These are phyloP conservation scores for Calonectria crousiana DNA, from an alignment of 2,329 filamentous ascomycete genomes.

Conservation along the genomic window DNA sequence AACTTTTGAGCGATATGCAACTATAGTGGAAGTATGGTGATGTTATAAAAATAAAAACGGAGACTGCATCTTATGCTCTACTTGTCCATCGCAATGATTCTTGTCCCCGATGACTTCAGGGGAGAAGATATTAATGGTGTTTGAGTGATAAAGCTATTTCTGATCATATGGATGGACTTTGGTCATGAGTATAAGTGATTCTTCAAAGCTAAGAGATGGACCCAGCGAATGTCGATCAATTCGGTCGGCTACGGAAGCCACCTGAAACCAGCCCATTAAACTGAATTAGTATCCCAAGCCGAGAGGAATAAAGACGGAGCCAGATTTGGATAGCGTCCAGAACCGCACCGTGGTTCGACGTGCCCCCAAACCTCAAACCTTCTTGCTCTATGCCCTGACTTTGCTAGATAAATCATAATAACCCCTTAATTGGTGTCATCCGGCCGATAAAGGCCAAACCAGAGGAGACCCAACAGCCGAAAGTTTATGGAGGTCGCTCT, in stretches of 20 bases:
- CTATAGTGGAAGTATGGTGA: too few relatives aligned
- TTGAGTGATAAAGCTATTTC: neutral
- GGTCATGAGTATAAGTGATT: neutral
- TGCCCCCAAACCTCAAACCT: neutral
- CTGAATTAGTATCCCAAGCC: neutral
- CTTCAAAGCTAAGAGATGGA: neutral
- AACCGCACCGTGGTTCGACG: neutral
- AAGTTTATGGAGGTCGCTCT: neutral
- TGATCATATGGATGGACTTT: neutral
- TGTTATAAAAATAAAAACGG: neutral
- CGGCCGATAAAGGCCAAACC: neutral
- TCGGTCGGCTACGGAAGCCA: neutral
- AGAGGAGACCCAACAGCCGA: neutral
- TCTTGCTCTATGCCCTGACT: neutral
- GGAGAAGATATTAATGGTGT: neutral
- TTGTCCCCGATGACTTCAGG: neutral
- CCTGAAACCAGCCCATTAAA: neutral
- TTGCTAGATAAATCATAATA: neutral
- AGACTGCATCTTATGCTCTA: neutral
- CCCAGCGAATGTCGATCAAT: neutral
- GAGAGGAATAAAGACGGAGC: neutral
- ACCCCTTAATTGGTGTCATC: neutral
- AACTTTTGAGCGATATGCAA: slow-evolving; percentile 57
- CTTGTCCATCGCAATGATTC: neutral
- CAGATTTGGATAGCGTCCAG: neutral